Percentiles rank a stretch among this genome's conserved stretches.
Conservation (phyloP, 108 stramenopile species). For the Stephanodiscus minutulus region DNA sequence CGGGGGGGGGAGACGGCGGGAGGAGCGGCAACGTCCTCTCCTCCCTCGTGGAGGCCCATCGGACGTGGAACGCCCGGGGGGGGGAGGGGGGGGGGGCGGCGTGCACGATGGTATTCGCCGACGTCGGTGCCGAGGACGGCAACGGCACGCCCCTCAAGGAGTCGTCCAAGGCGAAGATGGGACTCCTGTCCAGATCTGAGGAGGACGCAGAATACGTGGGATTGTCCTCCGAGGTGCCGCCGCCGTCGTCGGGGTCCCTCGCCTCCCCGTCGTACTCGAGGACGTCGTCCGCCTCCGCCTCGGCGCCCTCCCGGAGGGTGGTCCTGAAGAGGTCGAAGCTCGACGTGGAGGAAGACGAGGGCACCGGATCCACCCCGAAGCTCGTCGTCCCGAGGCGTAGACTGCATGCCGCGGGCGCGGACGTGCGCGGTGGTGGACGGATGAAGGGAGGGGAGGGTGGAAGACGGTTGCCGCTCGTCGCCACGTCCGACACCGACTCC, state of each 20-base stretch:
- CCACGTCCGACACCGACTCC: constrained; percentile 29
- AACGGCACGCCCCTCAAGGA: constrained; percentile 81
- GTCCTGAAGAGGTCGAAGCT: constrained; percentile 75
- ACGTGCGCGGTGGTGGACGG: background rate
- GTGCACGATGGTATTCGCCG: constrained; percentile 67
- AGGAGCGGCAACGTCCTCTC: background rate
- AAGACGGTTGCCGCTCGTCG: background rate
- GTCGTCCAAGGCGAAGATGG: constrained; percentile 79
- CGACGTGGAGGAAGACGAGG: constrained; percentile 78
- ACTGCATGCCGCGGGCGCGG: constrained; percentile 42
- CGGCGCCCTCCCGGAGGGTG: constrained; percentile 49
- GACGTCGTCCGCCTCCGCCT: background rate
- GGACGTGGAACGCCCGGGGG: constrained; percentile 27
- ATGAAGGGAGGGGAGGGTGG: background rate
- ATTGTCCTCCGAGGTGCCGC: constrained; percentile 50
- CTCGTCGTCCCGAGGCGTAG: constrained; percentile 61
- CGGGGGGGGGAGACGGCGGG: constrained; percentile 1
- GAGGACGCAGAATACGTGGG: constrained; percentile 88
- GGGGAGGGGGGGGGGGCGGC: constrained; percentile 26
- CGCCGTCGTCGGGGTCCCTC: constrained; percentile 26
- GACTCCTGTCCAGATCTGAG: constrained; percentile 67
- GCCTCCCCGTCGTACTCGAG: constrained; percentile 24
- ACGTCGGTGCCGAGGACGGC: constrained; percentile 83
- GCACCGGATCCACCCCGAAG: constrained; percentile 78
- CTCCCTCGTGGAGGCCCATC: constrained; percentile 40